Base-by-base conservation (phyloP, 768 basidiomycete species). In the Gautieria morchelliformis region DNA sequence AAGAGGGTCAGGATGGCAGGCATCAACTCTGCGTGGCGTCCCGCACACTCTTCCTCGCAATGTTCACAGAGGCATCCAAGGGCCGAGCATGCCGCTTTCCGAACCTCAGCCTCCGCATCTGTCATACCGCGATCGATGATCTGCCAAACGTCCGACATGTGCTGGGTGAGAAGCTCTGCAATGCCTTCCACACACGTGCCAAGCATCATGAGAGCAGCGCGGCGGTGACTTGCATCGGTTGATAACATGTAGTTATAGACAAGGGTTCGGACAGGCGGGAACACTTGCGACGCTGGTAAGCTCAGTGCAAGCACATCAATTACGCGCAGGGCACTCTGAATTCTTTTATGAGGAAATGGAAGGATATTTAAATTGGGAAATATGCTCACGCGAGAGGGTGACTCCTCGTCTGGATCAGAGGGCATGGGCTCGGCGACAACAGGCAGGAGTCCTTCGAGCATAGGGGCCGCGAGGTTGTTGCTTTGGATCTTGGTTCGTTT, bases 101-200 rank as follows among this genome's bases (percentile, higher is more conserved):
- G 80, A 52, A 99, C 96, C 11, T 80, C 78, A 14, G 87, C 78
- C 65, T 97, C 93, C 40, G 72, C 68, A 68, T 99, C 96, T 59
- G 78, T 79, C 33, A 99, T 81, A 62, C 94, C 94, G 50, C 81
- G 77, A 67, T 96, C 89, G 63, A 99, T 84, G 56, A 95, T 77
- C 1, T 94, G 93, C 96, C 96, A 99, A 30, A 99, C 85, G 41
- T 39, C 56, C 59, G 69, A 71, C 80, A 99, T 92, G 63, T 93
- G 79, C 9, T 94, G 92, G 35, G 92, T 91, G 83, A 99, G 97
- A 73, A 76, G 98, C 75, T 98, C 94, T 72, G 88, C 91, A 76
- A 95, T 97, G 17, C 96, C 96, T 70, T 99, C 96, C 58, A 98
- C 93, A 46, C 85, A 83, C 51, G 98, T 91, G 62, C 96, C 96